phyloP scores from a whole-genome alignment of 2,329 filamentous ascomycete species.

The Colletotrichum abscissum region DNA sequence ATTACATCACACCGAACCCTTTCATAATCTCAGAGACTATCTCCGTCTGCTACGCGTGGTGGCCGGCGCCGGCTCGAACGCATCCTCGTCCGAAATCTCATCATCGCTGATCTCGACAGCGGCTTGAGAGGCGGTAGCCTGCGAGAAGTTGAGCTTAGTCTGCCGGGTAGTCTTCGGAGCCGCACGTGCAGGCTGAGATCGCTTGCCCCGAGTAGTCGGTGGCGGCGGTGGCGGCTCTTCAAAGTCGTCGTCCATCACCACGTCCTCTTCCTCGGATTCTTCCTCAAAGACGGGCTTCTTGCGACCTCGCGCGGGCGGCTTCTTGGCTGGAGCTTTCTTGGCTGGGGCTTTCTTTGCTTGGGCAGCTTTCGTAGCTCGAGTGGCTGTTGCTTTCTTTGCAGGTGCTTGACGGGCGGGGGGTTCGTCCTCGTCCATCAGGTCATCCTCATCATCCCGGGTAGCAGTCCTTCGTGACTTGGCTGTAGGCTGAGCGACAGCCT shows the following conservation, averaged over 20 bases:
- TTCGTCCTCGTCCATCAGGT: conserved; percentile 56
- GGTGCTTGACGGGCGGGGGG: conserved; percentile 47
- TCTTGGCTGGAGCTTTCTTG: conserved; percentile 55
- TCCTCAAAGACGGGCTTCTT: conserved; percentile 51
- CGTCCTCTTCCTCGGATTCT: conserved; percentile 59
- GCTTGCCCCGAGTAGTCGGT: conserved; percentile 28
- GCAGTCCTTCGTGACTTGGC: conserved; percentile 32
- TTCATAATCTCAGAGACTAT: not conserved
- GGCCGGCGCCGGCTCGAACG: conserved; percentile 65
- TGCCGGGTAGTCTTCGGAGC: conserved; percentile 51
- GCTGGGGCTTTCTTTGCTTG: conserved; percentile 54
- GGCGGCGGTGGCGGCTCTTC: conserved; percentile 42
- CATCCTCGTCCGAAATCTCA: conserved; percentile 70
- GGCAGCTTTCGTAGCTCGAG: conserved; percentile 44
- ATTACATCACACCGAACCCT: not conserved
- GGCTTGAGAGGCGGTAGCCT: conserved; percentile 56
- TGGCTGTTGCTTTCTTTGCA: conserved; percentile 42
- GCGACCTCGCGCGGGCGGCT: conserved; percentile 46
- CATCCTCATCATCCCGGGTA: conserved; percentile 58
- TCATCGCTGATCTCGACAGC: conserved; percentile 73
- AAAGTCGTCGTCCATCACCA: conserved; percentile 66
- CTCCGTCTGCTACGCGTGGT: conserved; percentile 39
- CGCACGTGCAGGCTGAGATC: conserved; percentile 45
- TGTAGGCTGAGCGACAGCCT: conserved; percentile 46
- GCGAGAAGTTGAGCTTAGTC: conserved; percentile 63